A percentile compares a stretch with the other conserved stretches of the same genome.
These are phyloP conservation scores for Cyberlindnera samutprakarnensis DNA, from an alignment of 805 yeast genomes.

Conservation along the genomic window DNA sequence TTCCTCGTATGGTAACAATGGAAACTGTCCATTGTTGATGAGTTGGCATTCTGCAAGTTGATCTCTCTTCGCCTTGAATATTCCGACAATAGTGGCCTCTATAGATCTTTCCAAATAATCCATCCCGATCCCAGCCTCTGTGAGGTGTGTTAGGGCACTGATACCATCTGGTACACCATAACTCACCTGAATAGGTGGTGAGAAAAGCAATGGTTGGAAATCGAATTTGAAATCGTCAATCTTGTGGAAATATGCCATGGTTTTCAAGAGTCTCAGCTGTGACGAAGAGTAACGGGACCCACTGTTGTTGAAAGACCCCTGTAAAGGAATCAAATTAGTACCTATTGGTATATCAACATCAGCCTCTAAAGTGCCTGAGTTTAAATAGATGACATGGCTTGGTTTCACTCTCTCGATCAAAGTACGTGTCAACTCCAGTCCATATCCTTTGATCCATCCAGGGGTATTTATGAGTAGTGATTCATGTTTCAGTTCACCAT, in stretches of 20 bases:
- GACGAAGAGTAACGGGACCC: constrained; percentile 35
- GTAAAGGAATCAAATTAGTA: constrained; percentile 27
- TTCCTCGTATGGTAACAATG: constrained; percentile 12
- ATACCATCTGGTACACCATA: constrained; percentile 30
- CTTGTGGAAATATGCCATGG: constrained; percentile 48
- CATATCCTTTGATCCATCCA: constrained; percentile 89
- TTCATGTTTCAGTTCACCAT: constrained; percentile 19
- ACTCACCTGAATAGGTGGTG: constrained; percentile 34
- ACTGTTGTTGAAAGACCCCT: constrained; percentile 25
- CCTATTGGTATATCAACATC: constrained; percentile 20
- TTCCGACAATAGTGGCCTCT: constrained; percentile 29
- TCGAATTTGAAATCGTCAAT: constrained; percentile 23
- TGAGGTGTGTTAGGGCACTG: constrained; percentile 28
- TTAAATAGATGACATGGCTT: constrained; percentile 48
- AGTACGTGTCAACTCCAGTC: constrained; percentile 53
- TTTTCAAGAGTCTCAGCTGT: constrained; percentile 44
- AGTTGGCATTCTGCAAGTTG: not conserved
- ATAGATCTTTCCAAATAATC: constrained; percentile 28
- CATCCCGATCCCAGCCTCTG: constrained; percentile 25
- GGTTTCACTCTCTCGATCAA: constrained; percentile 38
- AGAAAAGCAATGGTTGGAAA: constrained; percentile 34
- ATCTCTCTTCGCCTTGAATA: constrained; percentile 15
- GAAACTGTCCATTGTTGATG: not conserved
- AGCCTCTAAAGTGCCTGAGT: constrained; percentile 26
- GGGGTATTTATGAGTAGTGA: constrained; percentile 68